Percentiles rank a stretch among this genome's conserved stretches.
These are phyloP conservation scores for Grosmannia clavigera DNA, from an alignment of 2,329 filamentous ascomycete genomes.

Conservation along the genomic window DNA sequence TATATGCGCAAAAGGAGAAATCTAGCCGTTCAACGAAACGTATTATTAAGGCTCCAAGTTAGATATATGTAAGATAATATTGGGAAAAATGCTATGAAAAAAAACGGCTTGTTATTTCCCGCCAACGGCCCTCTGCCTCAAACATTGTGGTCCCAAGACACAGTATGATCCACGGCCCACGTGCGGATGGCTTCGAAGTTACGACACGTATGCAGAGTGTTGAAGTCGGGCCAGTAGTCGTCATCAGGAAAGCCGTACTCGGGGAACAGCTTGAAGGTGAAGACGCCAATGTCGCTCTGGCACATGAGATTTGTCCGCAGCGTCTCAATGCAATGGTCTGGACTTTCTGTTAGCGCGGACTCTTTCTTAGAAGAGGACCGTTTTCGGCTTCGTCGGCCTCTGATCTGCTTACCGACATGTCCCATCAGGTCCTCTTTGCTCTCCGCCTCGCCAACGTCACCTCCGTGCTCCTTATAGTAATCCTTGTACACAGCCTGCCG, in stretches of 20 bases:
- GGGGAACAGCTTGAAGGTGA: constrained; percentile 37
- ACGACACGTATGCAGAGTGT: constrained; percentile 38
- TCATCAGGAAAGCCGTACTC: constrained; percentile 27
- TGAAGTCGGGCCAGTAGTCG: constrained; percentile 42
- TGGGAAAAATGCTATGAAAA: background rate
- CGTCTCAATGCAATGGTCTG: constrained; percentile 42
- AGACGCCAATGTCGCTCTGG: constrained; percentile 40
- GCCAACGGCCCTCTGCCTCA: constrained; percentile 5
- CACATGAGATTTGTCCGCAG: constrained; percentile 41
- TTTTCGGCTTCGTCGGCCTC: background rate
- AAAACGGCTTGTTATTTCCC: background rate
- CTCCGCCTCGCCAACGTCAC: constrained; percentile 30
- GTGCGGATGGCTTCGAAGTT: constrained; percentile 38
- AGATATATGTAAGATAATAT: background rate
- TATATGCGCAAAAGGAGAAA: background rate
- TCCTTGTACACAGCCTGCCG: constrained; percentile 36
- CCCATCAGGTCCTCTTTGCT: constrained; percentile 27
- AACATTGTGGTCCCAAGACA: constrained; percentile 23
- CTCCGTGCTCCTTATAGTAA: constrained; percentile 34
- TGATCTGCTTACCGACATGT: constrained; percentile 24
- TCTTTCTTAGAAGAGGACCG: background rate
- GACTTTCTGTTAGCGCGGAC: constrained; percentile 2
- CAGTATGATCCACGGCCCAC: constrained; percentile 40
- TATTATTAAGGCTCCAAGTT: background rate
- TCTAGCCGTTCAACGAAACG: background rate